Conservation (phyloP, 2,329 filamentous ascomycete species). For the Conoideocrella luteorostrata region DNA sequence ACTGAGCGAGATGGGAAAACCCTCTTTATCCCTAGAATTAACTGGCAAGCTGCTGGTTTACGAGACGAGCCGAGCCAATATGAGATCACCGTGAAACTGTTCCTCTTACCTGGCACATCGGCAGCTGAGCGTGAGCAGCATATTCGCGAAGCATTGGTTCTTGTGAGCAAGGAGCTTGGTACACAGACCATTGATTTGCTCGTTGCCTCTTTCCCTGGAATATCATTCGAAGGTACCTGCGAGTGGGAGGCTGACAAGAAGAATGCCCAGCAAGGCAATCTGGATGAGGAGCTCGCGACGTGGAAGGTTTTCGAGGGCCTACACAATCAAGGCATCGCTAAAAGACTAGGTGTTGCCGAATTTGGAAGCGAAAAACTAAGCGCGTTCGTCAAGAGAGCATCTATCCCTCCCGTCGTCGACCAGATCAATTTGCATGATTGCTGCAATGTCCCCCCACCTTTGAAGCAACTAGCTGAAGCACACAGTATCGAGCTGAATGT, state of each 20-base stretch:
- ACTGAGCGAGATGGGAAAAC: constrained; percentile 55
- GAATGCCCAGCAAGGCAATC: constrained; percentile 55
- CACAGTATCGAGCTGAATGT: constrained; percentile 82
- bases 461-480: constrained; percentile 77
- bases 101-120: constrained; percentile 73
- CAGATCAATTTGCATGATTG: constrained; percentile 97
- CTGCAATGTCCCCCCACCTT: constrained; percentile 86
- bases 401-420: constrained; percentile 72
- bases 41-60: constrained; percentile 64
- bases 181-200: constrained; percentile 75
- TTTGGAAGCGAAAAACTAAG: constrained; percentile 79
- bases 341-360: constrained; percentile 78
- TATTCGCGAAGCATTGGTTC: constrained; percentile 67
- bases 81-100: constrained; percentile 92
- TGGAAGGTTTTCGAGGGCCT: constrained; percentile 70
- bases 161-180: constrained; percentile 75
- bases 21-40: constrained; percentile 72
- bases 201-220: constrained; percentile 86
- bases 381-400: constrained; percentile 67
- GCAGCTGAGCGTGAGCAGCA: constrained; percentile 60
- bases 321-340: constrained; percentile 63
- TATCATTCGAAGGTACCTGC: constrained; percentile 89
- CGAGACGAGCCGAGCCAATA: constrained; percentile 79
- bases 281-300: constrained; percentile 61
- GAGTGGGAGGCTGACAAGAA: constrained; percentile 66